Evolutionary conservation across 495 filamentous ascomycete genomes (phyloP), one percentile per base, ranked within the genome.

Genomic region (Aspergillus hancockii): DNA sequence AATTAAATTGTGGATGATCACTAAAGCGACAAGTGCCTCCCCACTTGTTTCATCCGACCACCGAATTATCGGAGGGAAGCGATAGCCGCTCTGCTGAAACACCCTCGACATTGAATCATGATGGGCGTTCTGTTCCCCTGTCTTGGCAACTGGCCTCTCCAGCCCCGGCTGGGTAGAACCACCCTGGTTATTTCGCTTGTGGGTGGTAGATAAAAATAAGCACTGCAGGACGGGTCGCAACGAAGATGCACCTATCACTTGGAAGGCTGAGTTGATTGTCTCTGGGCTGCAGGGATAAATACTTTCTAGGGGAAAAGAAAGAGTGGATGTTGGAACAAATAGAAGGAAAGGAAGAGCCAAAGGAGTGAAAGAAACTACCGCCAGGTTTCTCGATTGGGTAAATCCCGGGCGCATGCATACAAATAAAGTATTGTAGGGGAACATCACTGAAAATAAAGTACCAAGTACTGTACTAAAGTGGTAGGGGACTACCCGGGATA

Each of bases 11-110:
- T 18, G n/a, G 16, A 18, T 21, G 16, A 21, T 43, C 40, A 19
- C 40, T 43, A 43, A 43, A 7, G 3, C 18, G 7, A 18, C 16
- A 8, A 43, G 6, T 23, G 2, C 19, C 2, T 22, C 43, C 12
- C 43, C 43, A 47, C 43, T 47, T 47, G 43, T 47, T 47, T 47
- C 19, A 47, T 1, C 43, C 43, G 19, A 47, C 43, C 21, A 47
- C 43, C 8, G 40, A 43, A 43, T 43, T 18, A 43, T 43, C 8
- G 14, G 40, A 7, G 6, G n/a, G 40, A 43, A 21, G 13, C 18
- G 14, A 21, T 45, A 19, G 9, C 41, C 41, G 41, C 41, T 14
- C 2, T n/a, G 8, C 41, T 45, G 41, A 45, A 45, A 45, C 41
- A 14, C 41, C 4, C 3, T 21, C 1, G 18, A 36, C 34, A 8